phyloP scores from a whole-genome alignment of 2,329 filamentous ascomycete species.

The Aspergillus pseudotamarii region DNA sequence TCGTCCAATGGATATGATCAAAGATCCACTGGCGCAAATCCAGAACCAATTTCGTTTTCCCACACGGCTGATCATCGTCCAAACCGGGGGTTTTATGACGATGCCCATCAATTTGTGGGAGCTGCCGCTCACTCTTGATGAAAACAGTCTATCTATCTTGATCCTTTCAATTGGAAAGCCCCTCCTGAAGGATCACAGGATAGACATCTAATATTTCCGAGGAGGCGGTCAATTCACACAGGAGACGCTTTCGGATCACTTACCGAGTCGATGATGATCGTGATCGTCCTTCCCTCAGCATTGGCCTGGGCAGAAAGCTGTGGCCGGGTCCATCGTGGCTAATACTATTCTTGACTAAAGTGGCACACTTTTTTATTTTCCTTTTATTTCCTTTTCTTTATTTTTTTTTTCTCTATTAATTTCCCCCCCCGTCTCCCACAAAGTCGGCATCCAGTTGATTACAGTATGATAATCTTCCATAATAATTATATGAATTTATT shows the following conservation, averaged over 20 bases:
- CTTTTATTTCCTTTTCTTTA: background rate
- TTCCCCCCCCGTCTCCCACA: background rate
- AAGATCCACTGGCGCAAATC: conserved; percentile 15
- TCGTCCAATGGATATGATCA: conserved; percentile 20
- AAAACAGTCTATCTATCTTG: background rate
- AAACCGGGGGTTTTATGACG: background rate
- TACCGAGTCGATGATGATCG: conserved; percentile 19
- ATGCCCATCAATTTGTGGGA: background rate
- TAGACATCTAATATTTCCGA: conserved; percentile 10
- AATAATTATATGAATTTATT: background rate
- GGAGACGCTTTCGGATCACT: conserved; percentile 14
- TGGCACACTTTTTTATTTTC: background rate
- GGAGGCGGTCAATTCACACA: conserved; percentile 17
- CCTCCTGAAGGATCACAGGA: background rate
- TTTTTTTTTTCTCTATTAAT: background rate
- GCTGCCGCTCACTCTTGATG: background rate
- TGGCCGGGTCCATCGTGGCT: background rate
- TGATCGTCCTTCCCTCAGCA: conserved; percentile 18
- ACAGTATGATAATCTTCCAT: background rate
- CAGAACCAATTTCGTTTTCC: conserved; percentile 12
- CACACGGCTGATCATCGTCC: conserved; percentile 11
- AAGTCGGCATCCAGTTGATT: background rate
- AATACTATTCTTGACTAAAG: background rate
- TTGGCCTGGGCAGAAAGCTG: conserved; percentile 13
- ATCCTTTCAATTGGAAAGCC: background rate